A percentile compares a stretch with the other conserved stretches of the same genome.
Conservation (phyloP, 2,329 filamentous ascomycete genomes). For the Fusarium praegraminearum region DNA sequence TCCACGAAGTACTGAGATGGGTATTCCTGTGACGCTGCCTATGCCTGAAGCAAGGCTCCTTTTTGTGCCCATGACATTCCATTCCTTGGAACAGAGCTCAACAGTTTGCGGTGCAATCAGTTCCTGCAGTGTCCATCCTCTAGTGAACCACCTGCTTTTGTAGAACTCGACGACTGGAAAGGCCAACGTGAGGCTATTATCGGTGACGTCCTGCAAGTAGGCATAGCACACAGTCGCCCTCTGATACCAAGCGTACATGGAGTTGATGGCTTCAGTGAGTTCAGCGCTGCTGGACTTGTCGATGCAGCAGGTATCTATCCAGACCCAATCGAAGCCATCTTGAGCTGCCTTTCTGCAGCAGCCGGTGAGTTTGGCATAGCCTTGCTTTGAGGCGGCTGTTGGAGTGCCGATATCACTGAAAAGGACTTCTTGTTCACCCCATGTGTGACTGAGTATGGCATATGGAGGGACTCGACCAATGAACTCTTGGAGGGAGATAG, state of each 20-base stretch:
- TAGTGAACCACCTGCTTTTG: slow-evolving; percentile 16
- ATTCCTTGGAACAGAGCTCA: slow-evolving; percentile 16
- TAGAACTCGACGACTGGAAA: slow-evolving; percentile 11
- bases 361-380: slow-evolving; percentile 8
- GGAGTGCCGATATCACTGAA: slow-evolving; percentile 3
- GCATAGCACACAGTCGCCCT: slow-evolving; percentile 17
- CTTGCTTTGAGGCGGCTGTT: not conserved
- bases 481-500: slow-evolving; percentile 10
- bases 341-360: slow-evolving; percentile 14
- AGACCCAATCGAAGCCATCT: slow-evolving; percentile 20
- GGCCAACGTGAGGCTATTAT: not conserved
- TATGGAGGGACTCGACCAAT: slow-evolving; percentile 13
- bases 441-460: slow-evolving; percentile 23
- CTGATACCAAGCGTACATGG: slow-evolving; percentile 22
- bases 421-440: slow-evolving; percentile 18
- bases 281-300: slow-evolving; percentile 29
- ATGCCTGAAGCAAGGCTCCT: slow-evolving; percentile 12
- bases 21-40: slow-evolving; percentile 10
- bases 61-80: slow-evolving; percentile 20
- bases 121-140: slow-evolving; percentile 25
- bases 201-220: slow-evolving; percentile 22
- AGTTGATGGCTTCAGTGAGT: slow-evolving; percentile 27
- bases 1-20: slow-evolving; percentile 15
- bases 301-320: slow-evolving; percentile 29
- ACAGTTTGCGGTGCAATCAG: slow-evolving; percentile 20